Conservation (phyloP, 2,329 filamentous ascomycete genomes). For the Teratosphaeria nubilosa region DNA sequence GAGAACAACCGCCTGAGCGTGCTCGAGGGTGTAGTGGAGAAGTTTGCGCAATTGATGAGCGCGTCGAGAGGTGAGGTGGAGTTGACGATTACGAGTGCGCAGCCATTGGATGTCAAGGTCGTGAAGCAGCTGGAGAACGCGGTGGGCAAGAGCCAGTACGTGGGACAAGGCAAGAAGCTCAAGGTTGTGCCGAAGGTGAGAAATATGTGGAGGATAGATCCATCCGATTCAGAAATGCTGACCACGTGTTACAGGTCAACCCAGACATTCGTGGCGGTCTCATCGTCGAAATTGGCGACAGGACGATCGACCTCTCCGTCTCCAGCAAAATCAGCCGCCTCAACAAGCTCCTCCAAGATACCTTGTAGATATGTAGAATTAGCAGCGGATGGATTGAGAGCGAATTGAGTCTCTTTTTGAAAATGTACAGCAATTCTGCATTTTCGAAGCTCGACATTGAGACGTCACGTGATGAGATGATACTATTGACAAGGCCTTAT, state of each 20-base stretch:
- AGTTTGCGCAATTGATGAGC: slow-evolving; percentile 80
- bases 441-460: neutral
- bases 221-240: slow-evolving; percentile 1
- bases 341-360: slow-evolving; percentile 97
- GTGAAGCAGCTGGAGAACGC: slow-evolving; percentile 77
- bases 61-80: slow-evolving; percentile 89
- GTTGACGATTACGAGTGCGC: slow-evolving; percentile 79
- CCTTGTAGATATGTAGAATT: slow-evolving; percentile 62
- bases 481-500: neutral
- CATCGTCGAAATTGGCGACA: slow-evolving; percentile 91
- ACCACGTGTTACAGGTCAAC: slow-evolving; percentile 57
- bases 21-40: slow-evolving; percentile 70
- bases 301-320: slow-evolving; percentile 95
- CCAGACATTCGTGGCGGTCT: slow-evolving; percentile 88
- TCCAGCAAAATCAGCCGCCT: slow-evolving; percentile 91
- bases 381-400: neutral
- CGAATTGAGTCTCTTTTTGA: neutral
- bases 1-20: slow-evolving; percentile 92
- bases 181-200: slow-evolving; percentile 79
- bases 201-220: neutral
- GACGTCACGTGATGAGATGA: neutral
- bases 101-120: slow-evolving; percentile 79
- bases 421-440: neutral
- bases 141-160: slow-evolving; percentile 79
- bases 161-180: slow-evolving; percentile 89